Percentiles rank a stretch among this genome's conserved stretches.
phyloP scores from a whole-genome alignment of 805 yeast species.

The Naumovozyma baii region DNA sequence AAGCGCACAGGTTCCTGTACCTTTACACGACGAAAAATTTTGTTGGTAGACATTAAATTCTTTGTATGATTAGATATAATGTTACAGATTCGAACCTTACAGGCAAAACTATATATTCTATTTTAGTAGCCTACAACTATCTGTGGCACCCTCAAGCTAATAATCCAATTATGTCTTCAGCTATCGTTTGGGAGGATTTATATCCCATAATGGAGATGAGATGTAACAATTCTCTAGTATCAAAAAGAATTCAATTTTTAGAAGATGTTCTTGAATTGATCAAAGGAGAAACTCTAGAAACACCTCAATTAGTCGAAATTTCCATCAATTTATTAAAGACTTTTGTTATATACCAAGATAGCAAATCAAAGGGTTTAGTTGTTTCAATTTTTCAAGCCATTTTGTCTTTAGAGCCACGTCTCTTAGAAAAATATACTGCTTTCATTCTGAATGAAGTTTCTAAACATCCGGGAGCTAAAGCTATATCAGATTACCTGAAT shows the following conservation, averaged over 20 bases:
- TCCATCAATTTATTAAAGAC: constrained; percentile 37
- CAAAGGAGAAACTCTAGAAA: constrained; percentile 11
- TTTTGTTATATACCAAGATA: constrained; percentile 43
- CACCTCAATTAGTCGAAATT: constrained; percentile 22
- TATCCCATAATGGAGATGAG: constrained; percentile 13
- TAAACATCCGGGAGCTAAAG: constrained; percentile 33
- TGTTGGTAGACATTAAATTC: too few species aligned
- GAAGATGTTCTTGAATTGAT: constrained; percentile 15
- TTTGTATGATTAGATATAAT: too few species aligned
- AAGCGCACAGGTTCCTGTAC: too few species aligned
- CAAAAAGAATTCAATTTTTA: constrained; percentile 24
- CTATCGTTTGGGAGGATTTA: constrained; percentile 18
- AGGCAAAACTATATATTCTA: too few species aligned
- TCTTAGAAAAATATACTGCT: constrained; percentile 30
- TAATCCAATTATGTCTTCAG: constrained; percentile 4
- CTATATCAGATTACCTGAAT: constrained; percentile 48
- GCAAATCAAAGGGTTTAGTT: constrained; percentile 37
- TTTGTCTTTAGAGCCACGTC: constrained; percentile 26
- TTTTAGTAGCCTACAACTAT: neutral
- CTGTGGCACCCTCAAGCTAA: neutral
- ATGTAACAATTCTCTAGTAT: constrained; percentile 18
- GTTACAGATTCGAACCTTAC: too few species aligned
- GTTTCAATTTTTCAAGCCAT: constrained; percentile 33
- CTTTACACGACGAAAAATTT: constrained; percentile 8
- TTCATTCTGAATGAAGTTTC: constrained; percentile 32